phyloP scores from a whole-genome alignment of 768 basidiomycete species.

The Lentinula sp. region DNA sequence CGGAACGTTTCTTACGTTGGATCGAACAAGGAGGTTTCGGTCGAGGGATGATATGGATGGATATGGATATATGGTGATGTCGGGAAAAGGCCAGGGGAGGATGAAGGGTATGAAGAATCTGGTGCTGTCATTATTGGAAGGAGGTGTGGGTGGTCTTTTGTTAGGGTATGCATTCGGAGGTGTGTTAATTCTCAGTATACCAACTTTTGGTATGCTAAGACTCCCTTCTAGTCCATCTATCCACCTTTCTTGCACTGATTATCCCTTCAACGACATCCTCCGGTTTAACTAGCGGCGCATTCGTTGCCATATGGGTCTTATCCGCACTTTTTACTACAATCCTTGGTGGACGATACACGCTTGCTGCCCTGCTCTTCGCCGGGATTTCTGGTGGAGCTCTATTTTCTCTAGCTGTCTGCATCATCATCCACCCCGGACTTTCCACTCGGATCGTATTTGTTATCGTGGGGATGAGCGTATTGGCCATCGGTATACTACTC shows the following conservation, averaged over 20 bases:
- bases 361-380: slow-evolving; percentile 39
- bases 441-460: slow-evolving; percentile 39
- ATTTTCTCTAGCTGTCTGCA: slow-evolving; percentile 43
- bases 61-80: slow-evolving; percentile 21
- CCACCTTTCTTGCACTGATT: slow-evolving; percentile 55
- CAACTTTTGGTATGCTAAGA: neutral
- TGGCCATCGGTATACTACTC: slow-evolving; percentile 36
- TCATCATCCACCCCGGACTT: slow-evolving; percentile 50
- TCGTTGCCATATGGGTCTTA: slow-evolving; percentile 56
- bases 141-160: slow-evolving; percentile 58
- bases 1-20: slow-evolving; percentile 69
- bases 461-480: slow-evolving; percentile 27
- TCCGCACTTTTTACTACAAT: slow-evolving; percentile 40
- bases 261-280: slow-evolving; percentile 46
- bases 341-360: slow-evolving; percentile 50
- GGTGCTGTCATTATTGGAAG: slow-evolving; percentile 23
- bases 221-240: slow-evolving; percentile 40
- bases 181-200: slow-evolving; percentile 22
- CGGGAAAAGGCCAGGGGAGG: slow-evolving; percentile 24
- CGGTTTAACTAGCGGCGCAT: slow-evolving; percentile 40
- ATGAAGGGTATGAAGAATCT: slow-evolving; percentile 28
- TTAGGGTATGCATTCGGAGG: slow-evolving; percentile 56
- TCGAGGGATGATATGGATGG: slow-evolving; percentile 22
- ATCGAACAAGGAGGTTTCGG: slow-evolving; percentile 59
- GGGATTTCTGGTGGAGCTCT: slow-evolving; percentile 48